Evolutionary conservation across 495 filamentous ascomycete genomes (phyloP).

Genomic region (Penicillium pancosmium): DNA sequence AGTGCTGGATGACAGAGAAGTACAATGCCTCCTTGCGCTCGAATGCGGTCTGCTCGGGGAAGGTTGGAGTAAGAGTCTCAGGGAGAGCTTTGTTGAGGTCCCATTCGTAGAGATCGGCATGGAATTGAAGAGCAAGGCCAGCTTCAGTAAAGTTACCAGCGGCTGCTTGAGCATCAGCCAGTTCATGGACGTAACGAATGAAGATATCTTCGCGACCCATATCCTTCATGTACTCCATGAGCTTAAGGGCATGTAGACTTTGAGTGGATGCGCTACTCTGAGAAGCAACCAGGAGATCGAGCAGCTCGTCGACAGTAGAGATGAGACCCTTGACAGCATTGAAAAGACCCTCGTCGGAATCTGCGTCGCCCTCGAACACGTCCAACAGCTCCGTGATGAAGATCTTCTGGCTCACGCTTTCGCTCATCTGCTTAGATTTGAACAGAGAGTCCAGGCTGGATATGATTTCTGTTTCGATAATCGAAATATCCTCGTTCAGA

Average conservation of each 20-base stretch:
- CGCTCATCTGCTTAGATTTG: slow-evolving; percentile 82
- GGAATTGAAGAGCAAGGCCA: slow-evolving; percentile 84
- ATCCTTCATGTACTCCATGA: slow-evolving; percentile 97
- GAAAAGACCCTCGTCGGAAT: slow-evolving; percentile 73
- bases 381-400: slow-evolving; percentile 86
- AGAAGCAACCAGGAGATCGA: slow-evolving; percentile 92
- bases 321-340: slow-evolving; percentile 77
- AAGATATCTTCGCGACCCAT: slow-evolving; percentile 98
- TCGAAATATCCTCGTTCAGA: slow-evolving; percentile 86
- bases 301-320: slow-evolving; percentile 80
- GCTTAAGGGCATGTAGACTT: slow-evolving; percentile 81
- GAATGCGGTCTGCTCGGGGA: slow-evolving; percentile 85
- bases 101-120: slow-evolving; percentile 94
- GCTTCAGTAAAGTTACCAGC: slow-evolving; percentile 85
- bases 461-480: slow-evolving; percentile 96
- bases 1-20: slow-evolving; percentile 91
- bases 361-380: slow-evolving; percentile 73
- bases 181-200: slow-evolving; percentile 93
- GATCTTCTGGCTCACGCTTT: slow-evolving; percentile 87
- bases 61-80: slow-evolving; percentile 69
- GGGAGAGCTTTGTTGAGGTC: slow-evolving; percentile 70
- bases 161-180: slow-evolving; percentile 75
- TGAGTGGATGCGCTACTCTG: slow-evolving; percentile 78
- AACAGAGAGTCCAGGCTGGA: slow-evolving; percentile 92
- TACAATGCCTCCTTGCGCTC: slow-evolving; percentile 92